Evolutionary conservation across 352 stramenopile species (phyloP).

Genomic region (Globisporangium irregulare): DNA sequence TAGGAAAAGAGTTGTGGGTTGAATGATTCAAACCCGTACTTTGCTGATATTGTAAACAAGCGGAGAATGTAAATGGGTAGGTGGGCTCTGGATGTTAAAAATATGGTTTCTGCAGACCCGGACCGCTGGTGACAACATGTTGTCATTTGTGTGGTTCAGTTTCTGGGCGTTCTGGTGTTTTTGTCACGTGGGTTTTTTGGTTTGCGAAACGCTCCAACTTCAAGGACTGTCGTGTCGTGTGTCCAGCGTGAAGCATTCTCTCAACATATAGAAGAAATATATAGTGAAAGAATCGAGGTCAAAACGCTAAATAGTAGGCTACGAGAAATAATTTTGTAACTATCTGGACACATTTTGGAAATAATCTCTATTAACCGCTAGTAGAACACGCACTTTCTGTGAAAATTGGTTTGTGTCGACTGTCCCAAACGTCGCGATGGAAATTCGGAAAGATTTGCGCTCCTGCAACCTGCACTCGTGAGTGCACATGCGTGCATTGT

Average conservation of each 20-base stretch:
- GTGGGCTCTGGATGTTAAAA: not conserved
- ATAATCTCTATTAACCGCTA: too few species aligned
- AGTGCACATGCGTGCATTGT: not conserved
- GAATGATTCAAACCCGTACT: not conserved
- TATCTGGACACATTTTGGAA: too few species aligned
- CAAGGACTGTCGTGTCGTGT: conserved; percentile 11
- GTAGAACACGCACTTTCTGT: too few species aligned
- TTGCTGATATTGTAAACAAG: not conserved
- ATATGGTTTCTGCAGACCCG: not conserved
- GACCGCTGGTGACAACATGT: not conserved
- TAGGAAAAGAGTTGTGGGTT: not conserved
- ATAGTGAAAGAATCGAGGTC: too few species aligned
- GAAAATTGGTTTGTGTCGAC: not conserved
- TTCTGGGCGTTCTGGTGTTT: conserved; percentile 1
- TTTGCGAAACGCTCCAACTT: conserved; percentile 19
- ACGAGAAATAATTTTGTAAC: too few species aligned
- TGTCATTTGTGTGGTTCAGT: conserved; percentile 5
- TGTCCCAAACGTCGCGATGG: not conserved
- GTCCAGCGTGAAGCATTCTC: too few species aligned
- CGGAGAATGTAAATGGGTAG: not conserved
- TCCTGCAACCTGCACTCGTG: not conserved
- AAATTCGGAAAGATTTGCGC: not conserved
- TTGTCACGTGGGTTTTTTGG: not conserved
- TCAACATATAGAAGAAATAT: too few species aligned
- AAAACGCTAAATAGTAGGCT: too few species aligned